Evolutionary conservation across 305 asterid genomes (phyloP).

Genomic region (Fraxinus latifolia): DNA sequence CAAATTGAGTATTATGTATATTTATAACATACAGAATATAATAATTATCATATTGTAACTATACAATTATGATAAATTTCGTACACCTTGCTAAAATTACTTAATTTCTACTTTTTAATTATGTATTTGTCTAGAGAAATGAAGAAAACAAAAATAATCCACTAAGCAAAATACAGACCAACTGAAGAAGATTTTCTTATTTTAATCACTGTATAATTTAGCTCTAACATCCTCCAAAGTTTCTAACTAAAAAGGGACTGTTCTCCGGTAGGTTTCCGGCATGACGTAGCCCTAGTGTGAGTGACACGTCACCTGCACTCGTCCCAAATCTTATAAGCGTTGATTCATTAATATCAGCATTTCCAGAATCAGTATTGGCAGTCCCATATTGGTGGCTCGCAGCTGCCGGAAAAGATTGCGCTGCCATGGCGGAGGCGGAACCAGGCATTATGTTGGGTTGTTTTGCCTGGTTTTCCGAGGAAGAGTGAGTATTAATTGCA

Average conservation of each 20-base stretch:
- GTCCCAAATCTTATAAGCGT: constrained; percentile 76
- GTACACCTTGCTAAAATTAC: constrained; percentile 33
- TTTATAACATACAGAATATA: not conserved
- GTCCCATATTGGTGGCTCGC: not conserved
- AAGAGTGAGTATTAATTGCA: constrained; percentile 47
- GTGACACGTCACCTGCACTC: constrained; percentile 79
- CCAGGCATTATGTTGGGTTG: constrained; percentile 22
- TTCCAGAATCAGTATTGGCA: not conserved
- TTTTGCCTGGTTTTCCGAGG: constrained; percentile 52
- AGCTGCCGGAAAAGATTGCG: constrained; percentile 21
- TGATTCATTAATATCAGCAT: constrained; percentile 38
- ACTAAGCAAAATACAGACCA: constrained; percentile 19
- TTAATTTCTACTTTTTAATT: constrained; percentile 10
- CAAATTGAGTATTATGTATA: not conserved
- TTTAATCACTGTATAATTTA: constrained; percentile 22
- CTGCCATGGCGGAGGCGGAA: constrained; percentile 27
- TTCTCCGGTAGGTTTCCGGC: constrained; percentile 90
- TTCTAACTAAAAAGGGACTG: constrained; percentile 63
- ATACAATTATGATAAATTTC: constrained; percentile 16
- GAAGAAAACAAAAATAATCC: constrained; percentile 1
- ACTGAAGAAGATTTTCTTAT: constrained; percentile 19
- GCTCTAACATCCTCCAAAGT: constrained; percentile 48
- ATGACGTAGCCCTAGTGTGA: constrained; percentile 90
- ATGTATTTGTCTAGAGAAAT: constrained; percentile 24
- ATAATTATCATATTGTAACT: not conserved